Conservation (phyloP, 371 early-diverging fungal genomes). For the Lichtheimia ramosa region DNA sequence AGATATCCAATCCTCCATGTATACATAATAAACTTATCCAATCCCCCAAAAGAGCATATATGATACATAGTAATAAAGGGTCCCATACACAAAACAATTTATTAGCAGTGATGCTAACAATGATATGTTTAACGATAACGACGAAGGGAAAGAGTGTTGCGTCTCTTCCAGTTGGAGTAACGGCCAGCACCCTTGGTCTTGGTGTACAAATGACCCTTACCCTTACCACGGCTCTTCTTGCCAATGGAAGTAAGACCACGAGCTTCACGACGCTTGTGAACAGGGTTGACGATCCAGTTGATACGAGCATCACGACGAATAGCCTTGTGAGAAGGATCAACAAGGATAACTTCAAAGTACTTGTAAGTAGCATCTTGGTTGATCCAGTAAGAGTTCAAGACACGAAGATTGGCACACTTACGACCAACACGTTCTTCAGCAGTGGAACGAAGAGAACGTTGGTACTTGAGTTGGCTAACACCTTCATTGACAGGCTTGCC, state of each 20-base stretch:
- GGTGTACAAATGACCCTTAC: constrained; percentile 98
- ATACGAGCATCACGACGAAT: constrained; percentile 93
- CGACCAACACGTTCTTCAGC: constrained; percentile 98
- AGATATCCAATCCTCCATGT: not conserved
- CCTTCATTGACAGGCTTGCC: constrained; percentile 99
- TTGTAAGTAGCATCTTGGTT: constrained; percentile 99
- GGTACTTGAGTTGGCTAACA: constrained; percentile 97
- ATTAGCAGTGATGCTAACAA: not conserved
- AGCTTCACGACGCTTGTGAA: constrained; percentile 98
- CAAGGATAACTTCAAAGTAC: constrained; percentile 98
- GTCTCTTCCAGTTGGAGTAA: constrained; percentile 70
- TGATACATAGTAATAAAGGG: no score
- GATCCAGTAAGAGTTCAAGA: constrained; percentile 99
- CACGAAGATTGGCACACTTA: constrained; percentile 92
- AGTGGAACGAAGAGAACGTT: constrained; percentile 88
- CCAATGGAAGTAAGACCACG: constrained; percentile 98
- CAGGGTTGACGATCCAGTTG: constrained; percentile 96
- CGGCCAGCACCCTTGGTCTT: constrained; percentile 98
- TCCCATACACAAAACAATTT: no score
- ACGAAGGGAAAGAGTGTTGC: constrained; percentile 81
- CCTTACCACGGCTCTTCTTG: constrained; percentile 97
- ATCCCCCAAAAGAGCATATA: no score
- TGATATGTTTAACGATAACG: constrained; percentile 72
- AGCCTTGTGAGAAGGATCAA: constrained; percentile 96
- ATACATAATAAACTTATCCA: no score